Evolutionary conservation across 1,139 yeast genomes (phyloP), one percentile per base, ranked within the genome.

Genomic region (Zygosaccharomyces sapae): DNA sequence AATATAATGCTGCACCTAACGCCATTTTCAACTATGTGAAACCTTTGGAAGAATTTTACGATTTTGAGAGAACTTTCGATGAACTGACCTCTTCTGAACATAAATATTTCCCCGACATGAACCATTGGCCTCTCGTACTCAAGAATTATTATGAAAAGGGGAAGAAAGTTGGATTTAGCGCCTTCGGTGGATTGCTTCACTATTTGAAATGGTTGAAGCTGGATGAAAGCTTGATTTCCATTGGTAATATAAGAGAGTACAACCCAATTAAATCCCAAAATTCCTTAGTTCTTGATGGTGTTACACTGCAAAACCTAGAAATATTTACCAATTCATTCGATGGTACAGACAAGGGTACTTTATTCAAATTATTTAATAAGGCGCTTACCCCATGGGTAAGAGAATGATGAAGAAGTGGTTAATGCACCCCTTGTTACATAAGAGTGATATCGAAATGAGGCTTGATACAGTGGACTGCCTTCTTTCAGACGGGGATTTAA

Each of bases 301-400:
- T 88, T 44, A 86, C 97, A 0, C 73, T 92, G 52, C 92, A 85
- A 61, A 92, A 92, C 62, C 73, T 92, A 55, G 99, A 92, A 64
- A 77, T 92, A 3, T 85, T 92, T 65, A 82, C 83, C 50, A 92
- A 92, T 60, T 77, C 94, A 0, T 85, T 81, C 67, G 97, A 92
- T 67, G 96, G 96, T n/a, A 74, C 87, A 24, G 87, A 86, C 47
- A 84, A 81, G 51, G 97, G 98, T 0, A 87, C 97, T 0, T 69
- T 92, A 46, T 86, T 89, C 70, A 83, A 80, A 60, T 70, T 92
- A 37, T 68, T 92, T 47, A 90, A 90, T 62, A 75, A 86, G 51
- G 90, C 97, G 13, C 76, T 83, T 4, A 89, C 98, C 83, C 97
- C 1, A 88, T 92, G 73, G 99, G 99, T 27, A 90, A 89, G 63